These are phyloP conservation scores for Eremothecium sinecaudum DNA, from an alignment of 1,139 yeast species.

Conservation along the genomic window DNA sequence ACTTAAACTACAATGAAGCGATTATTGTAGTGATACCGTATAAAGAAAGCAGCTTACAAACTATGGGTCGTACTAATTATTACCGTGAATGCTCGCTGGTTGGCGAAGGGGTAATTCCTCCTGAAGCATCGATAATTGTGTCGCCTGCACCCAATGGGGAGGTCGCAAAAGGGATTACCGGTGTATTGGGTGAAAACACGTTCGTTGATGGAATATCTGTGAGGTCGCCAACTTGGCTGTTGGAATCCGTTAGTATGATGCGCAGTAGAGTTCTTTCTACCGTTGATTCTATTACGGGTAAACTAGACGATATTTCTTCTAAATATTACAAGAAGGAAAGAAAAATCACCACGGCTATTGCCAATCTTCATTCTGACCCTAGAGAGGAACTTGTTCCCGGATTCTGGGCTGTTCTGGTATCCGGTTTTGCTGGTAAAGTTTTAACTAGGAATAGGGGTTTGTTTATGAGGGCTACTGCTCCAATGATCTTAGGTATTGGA, in stretches of 20 bases:
- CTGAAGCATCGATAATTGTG: slow-evolving; percentile 15
- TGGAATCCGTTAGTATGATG: slow-evolving; percentile 16
- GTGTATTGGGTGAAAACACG: slow-evolving; percentile 17
- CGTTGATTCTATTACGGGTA: slow-evolving; percentile 31
- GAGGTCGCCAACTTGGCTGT: slow-evolving; percentile 21
- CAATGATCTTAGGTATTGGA: slow-evolving; percentile 54
- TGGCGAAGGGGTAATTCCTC: slow-evolving; percentile 21
- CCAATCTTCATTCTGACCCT: slow-evolving; percentile 54
- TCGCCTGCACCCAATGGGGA: slow-evolving; percentile 20
- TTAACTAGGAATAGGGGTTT: slow-evolving; percentile 62
- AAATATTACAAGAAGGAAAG: slow-evolving; percentile 55
- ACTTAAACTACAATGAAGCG: no score
- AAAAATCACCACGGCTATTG: slow-evolving; percentile 54
- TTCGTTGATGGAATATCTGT: slow-evolving; percentile 25
- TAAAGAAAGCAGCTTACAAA: no score
- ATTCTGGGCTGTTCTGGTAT: slow-evolving; percentile 58
- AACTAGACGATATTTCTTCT: slow-evolving; percentile 38
- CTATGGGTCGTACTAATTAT: slow-evolving; percentile 11
- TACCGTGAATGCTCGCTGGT: slow-evolving; percentile 25
- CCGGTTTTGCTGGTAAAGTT: slow-evolving; percentile 73
- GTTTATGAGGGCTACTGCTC: slow-evolving; percentile 49
- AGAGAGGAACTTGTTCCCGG: slow-evolving; percentile 74
- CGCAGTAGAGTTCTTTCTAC: slow-evolving; percentile 32
- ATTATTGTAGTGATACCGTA: no score
- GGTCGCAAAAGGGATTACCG: slow-evolving; percentile 12